Conservation (phyloP, 768 basidiomycete genomes). For the Trametes gibbosa region DNA sequence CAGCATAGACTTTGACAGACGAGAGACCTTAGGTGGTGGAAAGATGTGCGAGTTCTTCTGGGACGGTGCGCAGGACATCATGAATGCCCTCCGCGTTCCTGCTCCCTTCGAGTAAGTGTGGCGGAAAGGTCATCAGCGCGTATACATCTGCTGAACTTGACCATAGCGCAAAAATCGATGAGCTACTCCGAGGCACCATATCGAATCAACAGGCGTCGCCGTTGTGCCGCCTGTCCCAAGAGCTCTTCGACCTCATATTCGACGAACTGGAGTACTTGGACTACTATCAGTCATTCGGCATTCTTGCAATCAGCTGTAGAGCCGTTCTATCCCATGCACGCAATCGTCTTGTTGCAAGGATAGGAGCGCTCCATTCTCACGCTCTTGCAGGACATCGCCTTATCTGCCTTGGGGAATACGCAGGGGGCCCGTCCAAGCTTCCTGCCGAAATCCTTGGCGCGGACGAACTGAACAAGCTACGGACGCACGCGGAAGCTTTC, state of each 20-base stretch:
- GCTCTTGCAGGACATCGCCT: not conserved
- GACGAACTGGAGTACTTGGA: not conserved
- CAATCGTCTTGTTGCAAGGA: not conserved
- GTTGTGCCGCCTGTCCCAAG: too few species aligned
- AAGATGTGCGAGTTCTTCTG: not conserved
- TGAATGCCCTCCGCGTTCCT: not conserved
- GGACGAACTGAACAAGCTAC: not conserved
- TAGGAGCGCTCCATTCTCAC: not conserved
- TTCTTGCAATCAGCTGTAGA: not conserved
- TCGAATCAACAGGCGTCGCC: too few species aligned
- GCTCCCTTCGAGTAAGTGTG: too few species aligned
- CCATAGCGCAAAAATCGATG: not conserved
- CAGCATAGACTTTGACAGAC: not conserved
- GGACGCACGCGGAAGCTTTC: too few species aligned
- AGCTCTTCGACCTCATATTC: too few species aligned
- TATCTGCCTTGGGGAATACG: not conserved
- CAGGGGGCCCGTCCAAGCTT: not conserved
- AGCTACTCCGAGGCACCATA: not conserved
- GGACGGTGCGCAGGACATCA: not conserved
- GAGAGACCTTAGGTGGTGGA: too few species aligned
- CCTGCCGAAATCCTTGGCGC: not conserved
- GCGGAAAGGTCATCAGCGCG: too few species aligned
- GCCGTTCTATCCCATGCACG: too few species aligned
- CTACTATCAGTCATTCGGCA: not conserved
- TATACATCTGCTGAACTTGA: too few species aligned